Percentiles rank a stretch among this genome's conserved stretches.
These are phyloP conservation scores for Castanea crenata DNA, from an alignment of 306 rosid genomes.

Conservation along the genomic window DNA sequence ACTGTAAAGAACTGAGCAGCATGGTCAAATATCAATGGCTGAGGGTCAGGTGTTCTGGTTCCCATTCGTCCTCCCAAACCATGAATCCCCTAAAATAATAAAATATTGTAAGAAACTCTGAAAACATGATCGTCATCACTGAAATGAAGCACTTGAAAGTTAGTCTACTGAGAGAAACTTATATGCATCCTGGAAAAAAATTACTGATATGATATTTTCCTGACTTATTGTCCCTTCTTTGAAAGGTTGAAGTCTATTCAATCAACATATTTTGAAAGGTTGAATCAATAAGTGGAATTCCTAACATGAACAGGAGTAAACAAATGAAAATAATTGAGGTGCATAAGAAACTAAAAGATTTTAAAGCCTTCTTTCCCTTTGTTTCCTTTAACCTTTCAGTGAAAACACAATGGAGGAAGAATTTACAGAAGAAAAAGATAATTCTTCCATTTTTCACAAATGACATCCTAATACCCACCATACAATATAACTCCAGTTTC, in stretches of 20 bases:
- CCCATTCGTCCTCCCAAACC: constrained; percentile 96
- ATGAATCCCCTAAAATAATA: constrained; percentile 66
- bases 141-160: not conserved
- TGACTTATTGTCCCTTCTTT: not conserved
- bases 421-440: not conserved
- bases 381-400: not conserved
- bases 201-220: not conserved
- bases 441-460: not conserved
- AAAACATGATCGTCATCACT: not conserved
- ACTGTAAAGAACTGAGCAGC: constrained; percentile 95
- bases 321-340: not conserved
- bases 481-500: not conserved
- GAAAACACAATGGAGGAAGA: not conserved
- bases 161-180: not conserved
- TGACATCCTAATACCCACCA: not conserved
- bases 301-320: not conserved
- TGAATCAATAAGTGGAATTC: not conserved
- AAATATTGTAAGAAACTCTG: not conserved
- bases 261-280: not conserved
- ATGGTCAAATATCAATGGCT: constrained; percentile 67
- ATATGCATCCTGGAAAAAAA: not conserved
- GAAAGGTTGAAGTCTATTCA: not conserved
- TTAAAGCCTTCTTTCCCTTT: too few species aligned
- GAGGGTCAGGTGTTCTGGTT: constrained; percentile 67
- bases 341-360: not conserved